Evolutionary conservation across 306 rosid species (phyloP), one percentile per base, ranked within the genome.

Genomic region (Inga oerstediana): DNA sequence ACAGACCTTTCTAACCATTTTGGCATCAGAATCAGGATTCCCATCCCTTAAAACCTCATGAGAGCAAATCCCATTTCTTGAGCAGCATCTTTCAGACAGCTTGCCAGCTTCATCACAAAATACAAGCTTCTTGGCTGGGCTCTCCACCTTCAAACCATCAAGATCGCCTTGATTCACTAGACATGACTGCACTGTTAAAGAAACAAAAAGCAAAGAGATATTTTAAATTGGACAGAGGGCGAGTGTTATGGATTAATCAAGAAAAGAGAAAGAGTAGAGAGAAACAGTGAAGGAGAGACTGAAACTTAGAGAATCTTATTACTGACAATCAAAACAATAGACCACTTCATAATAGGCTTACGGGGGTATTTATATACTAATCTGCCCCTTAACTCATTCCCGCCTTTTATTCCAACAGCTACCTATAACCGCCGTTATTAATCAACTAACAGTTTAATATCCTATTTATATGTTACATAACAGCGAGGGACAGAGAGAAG

Each of bases 41-140:
- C 97, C 91, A 76, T 95, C 87, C 81, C 79, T 93, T 65, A 95
- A 97, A 85, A 95, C 93, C 84, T 93, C 99, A 84, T 95, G 93
- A 71, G 99, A 93, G 87, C 91, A 93, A 88, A 95, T 93, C 72
- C 99, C 99, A 80, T 93, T 91, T 69, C 80, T 86, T 74, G 92
- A 92, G 86, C 94, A 91, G 85, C 91, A 92, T 56, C 65, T 80
- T 81, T 88, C 91, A 79, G 85, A 72, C 65, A 64, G 62, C 54
- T 83, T 86, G 48, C 51, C 46, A 39, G 51, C 51, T 39, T 41
- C 74, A 41, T 72, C 69, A 12, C 52, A 19, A 16, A 66, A 46
- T 34, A 77, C 67, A 61, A 82, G 80, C 79, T 80, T 90, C 48
- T 83, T 82, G 85, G 69, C 66, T 30, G 49, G 77, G 84, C 70